Base-by-base conservation (phyloP, 345 rosid genomes). In the Citrus sinensis region DNA sequence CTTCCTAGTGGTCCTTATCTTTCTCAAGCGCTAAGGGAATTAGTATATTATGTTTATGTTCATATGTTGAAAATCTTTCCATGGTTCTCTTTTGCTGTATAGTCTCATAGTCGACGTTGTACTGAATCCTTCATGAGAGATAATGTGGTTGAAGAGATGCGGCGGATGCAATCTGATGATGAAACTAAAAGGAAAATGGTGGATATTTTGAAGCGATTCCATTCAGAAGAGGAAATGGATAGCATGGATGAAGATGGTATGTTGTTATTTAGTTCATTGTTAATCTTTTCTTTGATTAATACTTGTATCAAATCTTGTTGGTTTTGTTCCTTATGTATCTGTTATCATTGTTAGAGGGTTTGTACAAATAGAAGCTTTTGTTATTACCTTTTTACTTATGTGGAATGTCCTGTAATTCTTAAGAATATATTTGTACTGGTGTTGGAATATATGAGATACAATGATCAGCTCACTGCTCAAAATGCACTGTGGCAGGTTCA, bases 41-140 rank as follows among this genome's bases (percentile, higher is more conserved):
- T 42, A 29, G 70, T 70, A 40, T 56, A 6, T 29, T 29, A n/a
- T 42, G 19, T 65, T 11, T 73, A 7, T 29, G 32, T 70, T 49
- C 37, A 8, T 54, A 46, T 46, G 22, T 14, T 54, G 17, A 24
- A 37, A 71, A n/a, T 1, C 27, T 34, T 65, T 30, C 4, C 32
- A 40, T 30, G 51, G 66, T 75, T 58, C 66, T 7, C 9, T 77
- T 78, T 65, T 17, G 46, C 5, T 29, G n/a, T 2, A 7, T 82
- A 92, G 95, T 90, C 99, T 39, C 99, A 95, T 84, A 88, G 97
- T 64, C 76, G 76, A n/a, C 86, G 89, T 4, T 96, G 99, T 73
- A 96, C 98, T 8, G 99, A 96, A 73, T 92, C 98, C 7, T 96
- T 96, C 79, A 93, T 92, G 97, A 86, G 85, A 82, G 99, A 94